Percentiles rank a stretch among this genome's conserved stretches.
These are phyloP conservation scores for Anthracocystis walkeri DNA, from an alignment of 1,284 basidiomycete genomes.

Conservation along the genomic window DNA sequence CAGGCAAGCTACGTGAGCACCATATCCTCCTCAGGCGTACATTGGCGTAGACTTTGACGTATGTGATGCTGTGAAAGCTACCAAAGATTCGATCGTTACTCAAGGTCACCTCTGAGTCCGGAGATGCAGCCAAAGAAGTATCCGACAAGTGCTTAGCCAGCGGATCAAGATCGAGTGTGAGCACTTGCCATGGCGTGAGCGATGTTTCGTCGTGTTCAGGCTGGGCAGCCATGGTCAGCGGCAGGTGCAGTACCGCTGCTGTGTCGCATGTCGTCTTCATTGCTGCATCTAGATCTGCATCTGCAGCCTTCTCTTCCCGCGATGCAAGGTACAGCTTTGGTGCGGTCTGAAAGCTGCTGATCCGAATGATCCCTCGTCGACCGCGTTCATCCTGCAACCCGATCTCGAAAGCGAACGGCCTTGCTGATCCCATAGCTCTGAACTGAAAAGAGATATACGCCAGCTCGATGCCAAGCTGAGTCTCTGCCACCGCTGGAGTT, in stretches of 20 bases:
- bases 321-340: slow-evolving; percentile 15
- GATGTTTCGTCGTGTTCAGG: slow-evolving; percentile 16
- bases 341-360: slow-evolving; percentile 84
- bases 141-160: slow-evolving; percentile 14
- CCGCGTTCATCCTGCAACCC: slow-evolving; percentile 78
- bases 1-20: slow-evolving; percentile 28
- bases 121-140: slow-evolving; percentile 1
- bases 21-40: slow-evolving; percentile 31
- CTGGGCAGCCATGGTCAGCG: slow-evolving; percentile 14
- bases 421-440: slow-evolving; percentile 74
- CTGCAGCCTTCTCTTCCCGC: slow-evolving; percentile 40
- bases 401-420: slow-evolving; percentile 81
- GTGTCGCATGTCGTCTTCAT: not conserved
- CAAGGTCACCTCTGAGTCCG: not conserved
- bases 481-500: slow-evolving; percentile 68
- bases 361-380: slow-evolving; percentile 76
- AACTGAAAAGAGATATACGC: slow-evolving; percentile 82
- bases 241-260: slow-evolving; percentile 11
- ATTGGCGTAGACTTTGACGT: slow-evolving; percentile 32
- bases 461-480: slow-evolving; percentile 76
- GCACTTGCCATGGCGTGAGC: slow-evolving; percentile 33
- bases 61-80: slow-evolving; percentile 16
- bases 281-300: not conserved
- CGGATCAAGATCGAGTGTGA: slow-evolving; percentile 26
- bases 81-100: slow-evolving; percentile 6